Percentiles rank a stretch among this genome's conserved stretches.
Evolutionary conservation across 305 asterid genomes (phyloP).

Genomic region (Solanum aculeatissimum): DNA sequence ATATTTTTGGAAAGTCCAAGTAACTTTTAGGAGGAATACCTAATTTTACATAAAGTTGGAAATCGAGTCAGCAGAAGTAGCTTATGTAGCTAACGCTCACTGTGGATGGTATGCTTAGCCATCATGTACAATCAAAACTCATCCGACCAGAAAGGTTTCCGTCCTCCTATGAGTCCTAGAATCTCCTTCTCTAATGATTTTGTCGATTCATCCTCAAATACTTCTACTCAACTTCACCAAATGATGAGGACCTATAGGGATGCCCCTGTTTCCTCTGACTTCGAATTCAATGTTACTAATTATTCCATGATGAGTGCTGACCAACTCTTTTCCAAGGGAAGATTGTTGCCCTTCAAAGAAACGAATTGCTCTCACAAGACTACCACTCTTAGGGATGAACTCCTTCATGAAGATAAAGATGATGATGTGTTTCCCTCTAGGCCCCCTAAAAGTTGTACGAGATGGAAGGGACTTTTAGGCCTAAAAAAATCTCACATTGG

Average conservation of each 20-base stretch:
- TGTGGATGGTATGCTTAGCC: conserved; percentile 21
- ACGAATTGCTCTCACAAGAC: background rate
- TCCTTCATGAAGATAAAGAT: background rate
- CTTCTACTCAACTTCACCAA: background rate
- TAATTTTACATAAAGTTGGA: background rate
- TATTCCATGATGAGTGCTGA: conserved; percentile 4
- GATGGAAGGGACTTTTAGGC: conserved; percentile 7
- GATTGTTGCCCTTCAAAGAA: conserved; percentile 3
- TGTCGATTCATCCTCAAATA: background rate
- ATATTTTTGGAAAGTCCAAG: too few species aligned
- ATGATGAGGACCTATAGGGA: background rate
- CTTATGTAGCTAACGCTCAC: background rate
- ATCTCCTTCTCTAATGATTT: conserved; percentile 13
- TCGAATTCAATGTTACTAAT: conserved; percentile 11
- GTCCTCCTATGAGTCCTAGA: conserved; percentile 5
- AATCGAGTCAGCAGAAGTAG: background rate
- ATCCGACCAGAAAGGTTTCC: background rate
- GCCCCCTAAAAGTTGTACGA: background rate
- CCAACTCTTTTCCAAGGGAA: conserved; percentile 7
- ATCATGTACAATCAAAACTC: conserved; percentile 22
- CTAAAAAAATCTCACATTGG: conserved; percentile 9
- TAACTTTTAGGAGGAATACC: too few species aligned
- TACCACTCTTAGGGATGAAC: conserved; percentile 9
- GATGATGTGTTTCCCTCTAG: background rate
- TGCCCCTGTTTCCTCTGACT: conserved; percentile 8